A percentile compares a stretch with the other conserved stretches of the same genome.
Evolutionary conservation across 768 basidiomycete genomes (phyloP).

Genomic region (Termitomyces sp.): DNA sequence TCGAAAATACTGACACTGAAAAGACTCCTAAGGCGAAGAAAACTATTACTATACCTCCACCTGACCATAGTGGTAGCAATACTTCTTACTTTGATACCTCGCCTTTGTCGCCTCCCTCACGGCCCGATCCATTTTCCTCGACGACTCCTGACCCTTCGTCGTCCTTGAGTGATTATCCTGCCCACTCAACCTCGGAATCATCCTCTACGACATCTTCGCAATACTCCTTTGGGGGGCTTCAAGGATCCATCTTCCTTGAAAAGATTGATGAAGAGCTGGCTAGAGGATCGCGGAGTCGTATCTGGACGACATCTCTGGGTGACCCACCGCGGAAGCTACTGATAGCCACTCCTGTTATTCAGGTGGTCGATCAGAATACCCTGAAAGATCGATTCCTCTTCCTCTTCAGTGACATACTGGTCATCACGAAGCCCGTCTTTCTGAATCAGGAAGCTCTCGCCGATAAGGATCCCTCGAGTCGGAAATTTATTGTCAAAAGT

Average conservation of each 20-base stretch:
- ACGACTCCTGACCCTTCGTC: conserved; percentile 79
- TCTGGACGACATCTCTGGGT: conserved; percentile 68
- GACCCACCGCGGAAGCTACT: conserved; percentile 85
- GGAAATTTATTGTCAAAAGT: conserved; percentile 85
- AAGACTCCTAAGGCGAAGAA: conserved; percentile 39
- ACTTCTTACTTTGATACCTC: conserved; percentile 27
- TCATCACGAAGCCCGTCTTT: conserved; percentile 87
- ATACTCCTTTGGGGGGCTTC: conserved; percentile 47
- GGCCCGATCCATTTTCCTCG: conserved; percentile 56
- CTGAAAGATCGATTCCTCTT: conserved; percentile 96
- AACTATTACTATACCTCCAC: conserved; percentile 21
- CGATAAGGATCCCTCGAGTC: conserved; percentile 65
- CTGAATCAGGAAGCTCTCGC: conserved; percentile 62
- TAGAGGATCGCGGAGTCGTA: conserved; percentile 52
- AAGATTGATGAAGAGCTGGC: conserved; percentile 69
- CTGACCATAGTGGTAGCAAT: conserved; percentile 16
- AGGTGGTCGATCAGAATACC: conserved; percentile 91
- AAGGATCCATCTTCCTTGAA: conserved; percentile 57
- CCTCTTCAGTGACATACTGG: conserved; percentile 93
- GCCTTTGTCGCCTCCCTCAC: conserved; percentile 38
- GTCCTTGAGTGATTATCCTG: conserved; percentile 67
- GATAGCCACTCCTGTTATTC: conserved; percentile 81
- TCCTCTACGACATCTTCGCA: conserved; percentile 70
- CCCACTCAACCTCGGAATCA: conserved; percentile 67
- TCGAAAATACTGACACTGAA: conserved; percentile 31